Evolutionary conservation across 192 early-diverging fungal genomes (phyloP), one percentile per base, ranked within the genome.

Genomic region (Oehlia diaphana): DNA sequence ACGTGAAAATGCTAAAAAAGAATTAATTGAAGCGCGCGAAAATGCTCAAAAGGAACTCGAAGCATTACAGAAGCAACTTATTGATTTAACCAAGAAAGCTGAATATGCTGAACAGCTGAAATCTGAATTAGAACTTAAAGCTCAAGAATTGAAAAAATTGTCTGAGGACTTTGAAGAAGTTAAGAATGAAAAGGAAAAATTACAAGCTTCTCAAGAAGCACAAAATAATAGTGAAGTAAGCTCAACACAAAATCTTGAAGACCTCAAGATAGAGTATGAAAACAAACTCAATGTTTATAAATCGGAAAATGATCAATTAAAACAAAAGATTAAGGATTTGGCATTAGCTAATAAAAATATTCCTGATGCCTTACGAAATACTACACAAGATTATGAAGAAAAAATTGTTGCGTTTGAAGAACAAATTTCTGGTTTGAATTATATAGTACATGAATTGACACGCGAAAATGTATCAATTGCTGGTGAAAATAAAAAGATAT

Each of bases 401-500:
- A 79, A 80, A 31, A 12, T 79, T 2, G 82, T 71, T 1, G 83
- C 85, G 23, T 80, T 87, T 9, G 84, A 87, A 44, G 86, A 86
- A 35, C 82, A 84, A 47, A 77, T 86, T 21, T 68, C 83, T 9
- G 81, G 77, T 4, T 76, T 92, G 16, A 86, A 89, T 70, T 35
- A 69, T 12, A 89, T 85, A 64, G 84, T 91, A 21, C 83, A 86
- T n/a, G 84, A 85, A 26, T 61, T 85, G 2, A 86, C 86, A 0
- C 77, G 80, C 3, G 90, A 91, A 83, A 88, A 90, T 33, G 90
- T 88, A 62, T 9, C 80, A 1, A 62, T 85, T 28, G 78, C 75
- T 26, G 76, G 82, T 26, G 87, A 88, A 39, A 93, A 93, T 77
- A 85, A 86, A 53, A 86, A 85, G 61, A 74, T 90, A 28, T 83